Percentiles rank a stretch among this genome's conserved stretches.
phyloP scores from a whole-genome alignment of 75 land plant genomes.

The Pinus tabuliformis region DNA sequence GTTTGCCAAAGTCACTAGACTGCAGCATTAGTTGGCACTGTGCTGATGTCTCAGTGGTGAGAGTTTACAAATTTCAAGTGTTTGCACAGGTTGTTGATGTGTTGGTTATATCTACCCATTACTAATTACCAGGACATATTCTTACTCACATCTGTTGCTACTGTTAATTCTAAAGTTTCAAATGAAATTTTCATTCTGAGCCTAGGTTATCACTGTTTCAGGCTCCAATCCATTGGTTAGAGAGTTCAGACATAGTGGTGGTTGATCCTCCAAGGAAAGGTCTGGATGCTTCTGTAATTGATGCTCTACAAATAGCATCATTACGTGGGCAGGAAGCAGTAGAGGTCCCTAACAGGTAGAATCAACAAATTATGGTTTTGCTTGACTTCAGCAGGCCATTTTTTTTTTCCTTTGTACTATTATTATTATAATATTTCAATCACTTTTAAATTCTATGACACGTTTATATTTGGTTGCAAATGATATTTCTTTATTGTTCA shows the following conservation, averaged over 20 bases:
- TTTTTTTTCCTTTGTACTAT: too few relatives aligned
- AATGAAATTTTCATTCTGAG: not conserved
- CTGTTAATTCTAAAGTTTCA: not conserved
- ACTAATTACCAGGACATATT: not conserved
- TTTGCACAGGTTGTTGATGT: not conserved
- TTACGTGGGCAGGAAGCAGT: slow-evolving; percentile 26
- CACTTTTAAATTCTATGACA: too few relatives aligned
- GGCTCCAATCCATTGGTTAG: slow-evolving; percentile 87
- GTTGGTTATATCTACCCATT: not conserved
- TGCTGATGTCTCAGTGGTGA: slow-evolving; percentile 83
- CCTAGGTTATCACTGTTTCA: slow-evolving; percentile 15
- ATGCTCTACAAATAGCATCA: slow-evolving; percentile 54
- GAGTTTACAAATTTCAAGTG: slow-evolving; percentile 7
- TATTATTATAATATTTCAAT: too few relatives aligned
- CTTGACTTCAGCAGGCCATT: not conserved
- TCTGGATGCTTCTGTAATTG: slow-evolving; percentile 60
- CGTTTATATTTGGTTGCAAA: not conserved
- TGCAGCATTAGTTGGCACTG: slow-evolving; percentile 92
- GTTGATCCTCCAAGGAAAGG: slow-evolving; percentile 99
- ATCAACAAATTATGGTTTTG: not conserved
- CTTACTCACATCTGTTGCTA: not conserved
- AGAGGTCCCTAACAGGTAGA: slow-evolving; percentile 29
- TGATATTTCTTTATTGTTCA: not conserved
- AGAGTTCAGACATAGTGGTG: slow-evolving; percentile 80
- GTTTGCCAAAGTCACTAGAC: slow-evolving; percentile 55